A percentile compares a stretch with the other conserved stretches of the same genome.
Conservation (phyloP, 2,329 filamentous ascomycete genomes). For the Zymoseptoria passerinii region DNA sequence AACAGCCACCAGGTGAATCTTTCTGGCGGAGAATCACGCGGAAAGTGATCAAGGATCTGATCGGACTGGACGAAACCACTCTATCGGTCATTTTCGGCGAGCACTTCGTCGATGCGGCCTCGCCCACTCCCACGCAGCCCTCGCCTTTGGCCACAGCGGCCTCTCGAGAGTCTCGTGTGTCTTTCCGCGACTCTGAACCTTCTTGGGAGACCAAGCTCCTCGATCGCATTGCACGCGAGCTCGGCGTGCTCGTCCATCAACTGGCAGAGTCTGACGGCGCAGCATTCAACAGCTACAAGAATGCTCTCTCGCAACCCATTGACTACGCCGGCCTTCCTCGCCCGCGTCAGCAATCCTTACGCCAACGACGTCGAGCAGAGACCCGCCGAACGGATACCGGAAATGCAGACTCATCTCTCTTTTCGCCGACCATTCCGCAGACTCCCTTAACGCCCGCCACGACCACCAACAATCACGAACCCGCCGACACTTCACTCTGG, state of each 20-base stretch:
- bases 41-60: conserved; percentile 77
- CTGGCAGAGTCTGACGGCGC: conserved; percentile 72
- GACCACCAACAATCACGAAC: conserved; percentile 28
- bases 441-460: conserved; percentile 22
- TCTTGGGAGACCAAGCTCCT: conserved; percentile 71
- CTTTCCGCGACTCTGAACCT: conserved; percentile 30
- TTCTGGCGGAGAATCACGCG: conserved; percentile 76
- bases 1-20: conserved; percentile 46
- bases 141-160: conserved; percentile 25
- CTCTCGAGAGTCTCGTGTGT: conserved; percentile 26
- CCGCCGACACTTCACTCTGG: conserved; percentile 50
- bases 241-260: conserved; percentile 74
- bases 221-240: conserved; percentile 75
- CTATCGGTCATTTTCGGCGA: conserved; percentile 85
- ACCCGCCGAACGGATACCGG: conserved; percentile 12
- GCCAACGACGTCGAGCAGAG: conserved; percentile 19
- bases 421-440: conserved; percentile 26
- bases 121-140: conserved; percentile 26
- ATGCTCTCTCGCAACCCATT: conserved; percentile 45
- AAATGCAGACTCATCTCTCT: conserved; percentile 14
- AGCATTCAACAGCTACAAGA: conserved; percentile 74
- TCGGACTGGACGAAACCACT: conserved; percentile 80
- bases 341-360: conserved; percentile 17
- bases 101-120: conserved; percentile 45
- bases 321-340: conserved; percentile 69